A percentile compares a stretch with the other conserved stretches of the same genome.
Conservation (phyloP, 148 eudicot species). For the Rhododendron simsii region DNA sequence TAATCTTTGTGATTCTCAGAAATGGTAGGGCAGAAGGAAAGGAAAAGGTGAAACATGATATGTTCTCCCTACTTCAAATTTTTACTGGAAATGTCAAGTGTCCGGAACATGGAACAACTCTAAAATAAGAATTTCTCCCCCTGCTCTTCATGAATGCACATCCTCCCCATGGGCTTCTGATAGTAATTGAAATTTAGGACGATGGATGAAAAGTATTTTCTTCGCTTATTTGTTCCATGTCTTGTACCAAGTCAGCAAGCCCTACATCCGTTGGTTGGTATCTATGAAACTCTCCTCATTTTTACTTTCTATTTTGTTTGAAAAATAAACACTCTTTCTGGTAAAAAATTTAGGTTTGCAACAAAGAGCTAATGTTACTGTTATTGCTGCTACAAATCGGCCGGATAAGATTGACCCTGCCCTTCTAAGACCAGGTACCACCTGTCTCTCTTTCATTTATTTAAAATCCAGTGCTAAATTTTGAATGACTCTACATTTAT, state of each 20-base stretch:
- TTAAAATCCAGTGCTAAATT: background rate
- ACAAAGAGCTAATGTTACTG: slow-evolving; percentile 79
- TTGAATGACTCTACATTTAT: background rate
- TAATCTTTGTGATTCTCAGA: background rate
- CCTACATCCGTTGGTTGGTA: background rate
- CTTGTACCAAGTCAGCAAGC: background rate
- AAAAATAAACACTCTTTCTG: background rate
- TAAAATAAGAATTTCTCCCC: background rate
- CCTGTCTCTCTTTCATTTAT: background rate
- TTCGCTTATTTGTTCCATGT: background rate
- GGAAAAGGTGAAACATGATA: background rate
- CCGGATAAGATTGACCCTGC: slow-evolving; percentile 98
- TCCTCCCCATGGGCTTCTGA: background rate
- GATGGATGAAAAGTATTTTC: background rate
- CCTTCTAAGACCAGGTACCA: slow-evolving; percentile 89
- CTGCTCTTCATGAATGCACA: background rate
- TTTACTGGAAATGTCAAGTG: background rate
- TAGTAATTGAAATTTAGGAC: background rate
- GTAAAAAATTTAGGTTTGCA: slow-evolving; percentile 56
- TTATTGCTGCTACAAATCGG: slow-evolving; percentile 95
- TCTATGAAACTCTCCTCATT: background rate
- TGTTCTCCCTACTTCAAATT: background rate
- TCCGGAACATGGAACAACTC: background rate
- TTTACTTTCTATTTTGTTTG: background rate
- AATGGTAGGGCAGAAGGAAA: background rate